A percentile compares a stretch with the other conserved stretches of the same genome.
phyloP scores from a whole-genome alignment of 306 rosid genomes.

The Lotus japonicus region DNA sequence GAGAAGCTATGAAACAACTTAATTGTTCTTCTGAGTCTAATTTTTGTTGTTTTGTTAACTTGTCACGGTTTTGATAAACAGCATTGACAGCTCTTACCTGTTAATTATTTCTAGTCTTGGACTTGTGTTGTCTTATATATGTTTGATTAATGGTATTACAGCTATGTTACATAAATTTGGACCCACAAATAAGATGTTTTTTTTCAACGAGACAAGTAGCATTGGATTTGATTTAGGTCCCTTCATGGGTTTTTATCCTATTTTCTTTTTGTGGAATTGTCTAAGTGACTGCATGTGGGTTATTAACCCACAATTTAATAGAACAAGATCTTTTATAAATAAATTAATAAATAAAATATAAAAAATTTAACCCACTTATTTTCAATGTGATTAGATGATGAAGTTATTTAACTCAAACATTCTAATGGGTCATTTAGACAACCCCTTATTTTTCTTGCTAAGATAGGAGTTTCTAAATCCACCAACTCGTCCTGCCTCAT shows the following conservation, averaged over 20 bases:
- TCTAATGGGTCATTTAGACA: too few relatives aligned
- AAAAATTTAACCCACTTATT: too few relatives aligned
- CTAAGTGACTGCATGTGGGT: too few relatives aligned
- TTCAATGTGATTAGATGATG: too few relatives aligned
- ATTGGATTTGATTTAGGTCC: not conserved
- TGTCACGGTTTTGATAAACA: not conserved
- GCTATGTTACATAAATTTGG: constrained; percentile 13
- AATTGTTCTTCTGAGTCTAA: not conserved
- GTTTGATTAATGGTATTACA: constrained; percentile 1
- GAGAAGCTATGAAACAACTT: not conserved
- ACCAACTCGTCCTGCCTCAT: too few relatives aligned
- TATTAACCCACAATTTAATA: too few relatives aligned
- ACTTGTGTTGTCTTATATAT: not conserved
- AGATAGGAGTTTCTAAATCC: too few relatives aligned
- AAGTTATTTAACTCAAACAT: too few relatives aligned
- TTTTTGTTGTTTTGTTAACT: constrained; percentile 5
- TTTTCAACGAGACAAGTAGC: constrained; percentile 9
- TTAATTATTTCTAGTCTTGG: not conserved
- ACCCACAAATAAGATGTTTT: constrained; percentile 2
- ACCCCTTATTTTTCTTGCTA: too few relatives aligned
- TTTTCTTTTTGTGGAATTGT: too few relatives aligned
- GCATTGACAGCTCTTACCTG: not conserved
- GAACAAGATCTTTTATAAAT: too few relatives aligned
- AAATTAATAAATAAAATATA: too few relatives aligned
- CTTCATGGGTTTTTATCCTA: not conserved